phyloP scores from a whole-genome alignment of 352 stramenopile species.

The Globisporangium barbulae region DNA sequence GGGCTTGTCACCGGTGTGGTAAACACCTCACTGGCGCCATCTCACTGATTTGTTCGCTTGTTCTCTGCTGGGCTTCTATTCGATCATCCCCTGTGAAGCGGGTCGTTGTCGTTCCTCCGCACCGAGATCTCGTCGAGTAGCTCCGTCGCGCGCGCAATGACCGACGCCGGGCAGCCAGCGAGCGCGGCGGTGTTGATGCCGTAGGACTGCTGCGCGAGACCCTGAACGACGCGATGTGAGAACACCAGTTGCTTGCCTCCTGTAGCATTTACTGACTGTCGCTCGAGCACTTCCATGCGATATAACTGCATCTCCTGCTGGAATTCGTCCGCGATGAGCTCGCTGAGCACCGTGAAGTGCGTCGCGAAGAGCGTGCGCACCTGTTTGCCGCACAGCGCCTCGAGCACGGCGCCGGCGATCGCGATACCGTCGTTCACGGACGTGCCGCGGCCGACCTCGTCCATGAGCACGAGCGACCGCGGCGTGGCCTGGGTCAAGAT shows the following conservation, averaged over 20 bases:
- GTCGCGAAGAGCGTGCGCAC: constrained; percentile 79
- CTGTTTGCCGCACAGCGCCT: constrained; percentile 55
- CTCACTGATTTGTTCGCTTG: no score
- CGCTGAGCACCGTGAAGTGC: constrained; percentile 72
- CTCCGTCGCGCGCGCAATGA: constrained; percentile 49
- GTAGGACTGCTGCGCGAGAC: constrained; percentile 69
- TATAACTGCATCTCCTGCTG: constrained; percentile 43
- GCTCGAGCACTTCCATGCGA: constrained; percentile 68
- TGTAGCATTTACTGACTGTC: constrained; percentile 11
- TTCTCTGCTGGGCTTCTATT: background rate
- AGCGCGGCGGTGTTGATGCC: constrained; percentile 74
- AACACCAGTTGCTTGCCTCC: constrained; percentile 48
- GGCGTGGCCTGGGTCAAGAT: constrained; percentile 70
- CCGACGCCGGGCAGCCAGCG: constrained; percentile 51
- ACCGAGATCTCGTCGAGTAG: constrained; percentile 32
- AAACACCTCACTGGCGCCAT: no score
- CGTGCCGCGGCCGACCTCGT: constrained; percentile 84
- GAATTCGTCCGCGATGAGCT: constrained; percentile 33
- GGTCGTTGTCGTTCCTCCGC: background rate
- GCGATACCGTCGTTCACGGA: constrained; percentile 73
- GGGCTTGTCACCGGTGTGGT: no score
- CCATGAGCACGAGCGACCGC: constrained; percentile 85
- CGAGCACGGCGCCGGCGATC: constrained; percentile 76
- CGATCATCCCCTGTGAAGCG: background rate
- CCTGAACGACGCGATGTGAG: constrained; percentile 70